Evolutionary conservation across 83 land plant species (phyloP), one percentile per base, ranked within the genome.

Genomic region (Larix sibirica): DNA sequence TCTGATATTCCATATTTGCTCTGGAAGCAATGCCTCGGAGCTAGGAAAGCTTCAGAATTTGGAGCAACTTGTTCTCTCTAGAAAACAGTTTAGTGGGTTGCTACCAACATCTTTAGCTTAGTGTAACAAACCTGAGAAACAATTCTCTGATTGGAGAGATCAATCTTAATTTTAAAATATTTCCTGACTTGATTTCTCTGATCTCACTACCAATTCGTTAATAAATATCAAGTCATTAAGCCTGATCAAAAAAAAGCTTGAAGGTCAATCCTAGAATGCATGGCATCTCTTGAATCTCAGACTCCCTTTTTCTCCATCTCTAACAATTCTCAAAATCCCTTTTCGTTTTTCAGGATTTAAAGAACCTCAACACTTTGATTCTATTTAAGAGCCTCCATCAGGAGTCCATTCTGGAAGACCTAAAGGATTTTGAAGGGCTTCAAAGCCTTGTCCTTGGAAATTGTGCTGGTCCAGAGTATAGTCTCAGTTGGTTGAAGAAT

Each of bases 201-300:
- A 90, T 62, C 86, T 90, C 13, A 84, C 85, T n/a, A 68, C 80
- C 68, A 90, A 90, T 61, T 50, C 70, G n/a, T 84, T 90, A 61
- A 90, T 83, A 81, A 73, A 83, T 13, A 78, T 90, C 65, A 82
- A 77, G 3, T 87, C 85, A 38, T 67, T 90, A 36, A 66, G 90
- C 60, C 42, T 90, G 61, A 85, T 90, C 9, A 82, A 23, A 23
- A 90, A 90, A 64, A 2, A 13, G 3, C 65, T 90, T 4, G 28
- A 26, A 21, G 92, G 92, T 20, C 67, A 88, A 58, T 90, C 40
- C 62, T 74, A 9, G 78, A 80, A 1, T 83, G 81, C 26, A 88
- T 90, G 23, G 7, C 33, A n/a, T 58, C 42, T 13, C 81, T 90
- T 59, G 76, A 83, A 13, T 83, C 85, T 21, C 86, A 87, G 18